A percentile compares a stretch with the other conserved stretches of the same genome.
These are phyloP conservation scores for Phoma herbarum DNA, from an alignment of 2,329 filamentous ascomycete species.

Conservation along the genomic window DNA sequence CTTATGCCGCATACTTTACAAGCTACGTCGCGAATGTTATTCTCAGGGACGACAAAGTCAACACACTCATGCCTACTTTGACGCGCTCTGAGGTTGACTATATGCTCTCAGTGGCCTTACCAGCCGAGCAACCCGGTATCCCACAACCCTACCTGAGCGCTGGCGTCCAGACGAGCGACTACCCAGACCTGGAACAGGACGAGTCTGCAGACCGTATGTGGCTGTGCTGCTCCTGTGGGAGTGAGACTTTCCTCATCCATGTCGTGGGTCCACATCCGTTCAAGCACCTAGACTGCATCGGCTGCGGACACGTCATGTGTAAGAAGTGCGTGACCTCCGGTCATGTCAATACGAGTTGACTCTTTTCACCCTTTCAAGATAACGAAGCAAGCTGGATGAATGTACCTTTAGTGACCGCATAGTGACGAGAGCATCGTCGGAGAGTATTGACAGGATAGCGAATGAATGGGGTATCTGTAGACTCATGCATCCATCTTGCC, in stretches of 20 bases:
- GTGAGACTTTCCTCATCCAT: neutral
- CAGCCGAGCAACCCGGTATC: neutral
- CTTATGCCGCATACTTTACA: neutral
- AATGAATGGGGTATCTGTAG: conserved; percentile 21
- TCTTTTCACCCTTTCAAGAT: neutral
- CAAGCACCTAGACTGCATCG: neutral
- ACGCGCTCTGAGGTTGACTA: neutral
- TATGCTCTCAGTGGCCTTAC: neutral
- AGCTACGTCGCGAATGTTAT: neutral
- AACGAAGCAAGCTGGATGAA: neutral
- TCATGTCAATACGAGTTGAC: no score
- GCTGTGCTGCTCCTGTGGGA: neutral
- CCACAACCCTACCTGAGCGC: neutral
- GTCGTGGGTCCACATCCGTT: neutral
- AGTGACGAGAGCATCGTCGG: neutral
- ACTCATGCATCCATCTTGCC: conserved; percentile 12
- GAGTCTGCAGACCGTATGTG: neutral
- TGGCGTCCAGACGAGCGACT: neutral
- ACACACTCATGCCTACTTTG: neutral
- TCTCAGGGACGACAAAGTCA: neutral
- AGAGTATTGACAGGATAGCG: neutral
- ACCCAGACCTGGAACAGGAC: neutral
- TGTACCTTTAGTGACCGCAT: neutral
- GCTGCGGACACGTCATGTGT: neutral
- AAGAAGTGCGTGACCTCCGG: neutral